Conservation (phyloP, 345 rosid genomes). For the Noccaea caerulescens region DNA sequence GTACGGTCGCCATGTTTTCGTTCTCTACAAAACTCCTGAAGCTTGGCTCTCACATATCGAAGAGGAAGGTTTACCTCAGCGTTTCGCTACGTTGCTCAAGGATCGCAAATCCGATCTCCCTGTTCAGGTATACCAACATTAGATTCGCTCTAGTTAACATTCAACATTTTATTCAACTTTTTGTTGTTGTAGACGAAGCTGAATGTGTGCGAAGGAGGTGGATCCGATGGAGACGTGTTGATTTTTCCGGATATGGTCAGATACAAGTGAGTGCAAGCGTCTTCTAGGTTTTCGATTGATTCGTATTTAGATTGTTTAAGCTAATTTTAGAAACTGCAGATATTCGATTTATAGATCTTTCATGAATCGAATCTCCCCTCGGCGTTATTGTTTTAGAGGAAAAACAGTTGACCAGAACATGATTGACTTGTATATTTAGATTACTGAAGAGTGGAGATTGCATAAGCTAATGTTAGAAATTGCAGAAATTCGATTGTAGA, state of each 20-base stretch:
- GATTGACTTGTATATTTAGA: conserved; percentile 7
- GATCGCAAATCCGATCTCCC: conserved; percentile 65
- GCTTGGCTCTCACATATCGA: conserved; percentile 77
- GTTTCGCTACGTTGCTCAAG: conserved; percentile 62
- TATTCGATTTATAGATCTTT: neutral
- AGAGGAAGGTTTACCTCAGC: conserved; percentile 69
- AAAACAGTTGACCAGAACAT: conserved; percentile 11
- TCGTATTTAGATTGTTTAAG: neutral
- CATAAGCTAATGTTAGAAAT: conserved; percentile 2
- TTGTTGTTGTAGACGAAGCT: conserved; percentile 53
- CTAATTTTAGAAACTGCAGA: neutral
- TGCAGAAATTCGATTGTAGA: neutral
- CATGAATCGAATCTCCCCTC: too few relatives aligned
- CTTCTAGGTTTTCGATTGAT: neutral
- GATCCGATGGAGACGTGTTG: conserved; percentile 77
- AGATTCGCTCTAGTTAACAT: neutral
- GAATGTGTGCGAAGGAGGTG: conserved; percentile 71
- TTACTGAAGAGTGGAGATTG: too few relatives aligned
- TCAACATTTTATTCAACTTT: neutral
- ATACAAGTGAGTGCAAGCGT: conserved; percentile 61
- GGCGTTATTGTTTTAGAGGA: neutral
- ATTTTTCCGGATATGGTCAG: conserved; percentile 87
- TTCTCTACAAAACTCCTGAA: conserved; percentile 62
- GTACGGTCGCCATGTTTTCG: conserved; percentile 83
- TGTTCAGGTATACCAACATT: conserved; percentile 52